Conservation (phyloP, 345 rosid species). For the thale cress (Arabidopsis thaliana) region DNA sequence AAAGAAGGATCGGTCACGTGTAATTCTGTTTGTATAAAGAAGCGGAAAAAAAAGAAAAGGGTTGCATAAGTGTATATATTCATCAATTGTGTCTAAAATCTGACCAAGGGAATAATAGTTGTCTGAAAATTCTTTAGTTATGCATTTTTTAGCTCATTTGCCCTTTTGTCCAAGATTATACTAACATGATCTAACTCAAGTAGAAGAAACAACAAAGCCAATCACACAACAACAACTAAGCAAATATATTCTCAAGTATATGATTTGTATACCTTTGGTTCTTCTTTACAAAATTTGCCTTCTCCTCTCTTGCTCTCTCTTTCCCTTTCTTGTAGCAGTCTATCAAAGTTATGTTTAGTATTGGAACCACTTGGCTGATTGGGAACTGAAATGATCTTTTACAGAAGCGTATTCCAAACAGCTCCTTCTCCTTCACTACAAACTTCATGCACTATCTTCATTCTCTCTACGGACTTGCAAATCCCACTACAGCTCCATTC, state of each 20-base stretch:
- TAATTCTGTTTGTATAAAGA: constrained; percentile 41
- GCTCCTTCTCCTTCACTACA: constrained; percentile 93
- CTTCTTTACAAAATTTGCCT: constrained; percentile 32
- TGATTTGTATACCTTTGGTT: constrained; percentile 34
- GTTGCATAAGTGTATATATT: constrained; percentile 40
- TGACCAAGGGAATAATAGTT: constrained; percentile 22
- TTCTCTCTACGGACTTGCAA: constrained; percentile 92
- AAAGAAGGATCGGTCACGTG: constrained; percentile 28
- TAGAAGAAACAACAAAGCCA: background rate
- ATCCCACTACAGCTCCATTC: constrained; percentile 99
- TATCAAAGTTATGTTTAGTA: constrained; percentile 1
- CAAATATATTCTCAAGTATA: constrained; percentile 3
- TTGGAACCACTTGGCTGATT: constrained; percentile 7
- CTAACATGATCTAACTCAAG: background rate
- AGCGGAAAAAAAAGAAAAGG: background rate
- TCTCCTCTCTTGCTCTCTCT: background rate
- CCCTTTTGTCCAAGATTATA: background rate
- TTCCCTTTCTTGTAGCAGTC: background rate
- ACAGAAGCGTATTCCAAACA: constrained; percentile 75
- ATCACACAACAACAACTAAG: constrained; percentile 4
- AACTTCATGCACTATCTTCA: constrained; percentile 77
- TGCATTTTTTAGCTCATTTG: background rate
- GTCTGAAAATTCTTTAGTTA: constrained; percentile 18
- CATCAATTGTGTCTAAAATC: constrained; percentile 33
- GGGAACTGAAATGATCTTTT: background rate